These are phyloP conservation scores for Glonium stellatum DNA, from an alignment of 495 filamentous ascomycete species.

Conservation along the genomic window DNA sequence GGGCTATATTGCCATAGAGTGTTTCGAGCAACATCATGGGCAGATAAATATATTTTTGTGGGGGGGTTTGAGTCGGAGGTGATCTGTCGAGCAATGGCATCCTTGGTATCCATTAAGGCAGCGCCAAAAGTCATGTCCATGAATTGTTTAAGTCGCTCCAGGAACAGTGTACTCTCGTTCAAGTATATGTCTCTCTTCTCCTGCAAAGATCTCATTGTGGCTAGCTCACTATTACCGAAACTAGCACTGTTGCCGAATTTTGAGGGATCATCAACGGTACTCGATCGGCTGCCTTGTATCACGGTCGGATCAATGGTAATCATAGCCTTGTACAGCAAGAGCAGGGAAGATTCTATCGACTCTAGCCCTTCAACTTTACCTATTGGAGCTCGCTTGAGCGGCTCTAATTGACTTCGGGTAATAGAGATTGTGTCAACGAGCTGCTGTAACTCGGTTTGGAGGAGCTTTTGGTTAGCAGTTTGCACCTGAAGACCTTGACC, in stretches of 20 bases:
- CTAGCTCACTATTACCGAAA: slow-evolving; percentile 70
- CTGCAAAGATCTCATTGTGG: slow-evolving; percentile 84
- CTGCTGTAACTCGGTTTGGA: slow-evolving; percentile 76
- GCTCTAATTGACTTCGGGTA: slow-evolving; percentile 61
- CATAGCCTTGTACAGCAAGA: slow-evolving; percentile 91
- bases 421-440: slow-evolving; percentile 85
- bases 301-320: slow-evolving; percentile 81
- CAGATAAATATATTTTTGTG: slow-evolving; percentile 45
- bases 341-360: slow-evolving; percentile 66
- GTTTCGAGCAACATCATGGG: slow-evolving; percentile 47
- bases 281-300: slow-evolving; percentile 10
- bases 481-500: slow-evolving; percentile 94
- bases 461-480: slow-evolving; percentile 90
- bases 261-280: slow-evolving; percentile 7
- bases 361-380: slow-evolving; percentile 62
- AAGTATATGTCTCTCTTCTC: slow-evolving; percentile 87
- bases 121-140: slow-evolving; percentile 74
- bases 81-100: slow-evolving; percentile 44
- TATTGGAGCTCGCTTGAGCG: slow-evolving; percentile 66
- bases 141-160: slow-evolving; percentile 70
- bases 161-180: slow-evolving; percentile 60
- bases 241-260: slow-evolving; percentile 45
- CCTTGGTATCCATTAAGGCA: slow-evolving; percentile 57
- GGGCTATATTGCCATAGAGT: slow-evolving; percentile 78
- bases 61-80: slow-evolving; percentile 22